A percentile compares a stretch with the other conserved stretches of the same genome.
Evolutionary conservation across 495 filamentous ascomycete genomes (phyloP).

Genomic region (Trypethelium eluteriae): DNA sequence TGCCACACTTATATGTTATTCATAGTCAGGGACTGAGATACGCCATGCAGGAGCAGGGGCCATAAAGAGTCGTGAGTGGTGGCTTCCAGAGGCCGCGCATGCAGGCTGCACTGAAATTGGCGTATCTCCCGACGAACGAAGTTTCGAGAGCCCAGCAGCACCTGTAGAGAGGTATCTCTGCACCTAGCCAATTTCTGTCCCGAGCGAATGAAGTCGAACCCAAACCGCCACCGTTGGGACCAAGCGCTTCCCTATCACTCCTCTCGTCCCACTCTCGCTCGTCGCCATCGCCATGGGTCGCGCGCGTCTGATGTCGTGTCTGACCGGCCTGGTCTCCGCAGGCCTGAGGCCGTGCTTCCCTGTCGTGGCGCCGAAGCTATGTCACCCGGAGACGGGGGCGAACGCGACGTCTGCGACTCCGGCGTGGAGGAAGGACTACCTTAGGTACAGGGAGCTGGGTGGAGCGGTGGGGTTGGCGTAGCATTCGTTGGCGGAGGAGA

Average conservation of each 20-base stretch:
- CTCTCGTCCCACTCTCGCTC: constrained; percentile 35
- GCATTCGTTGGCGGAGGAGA: constrained; percentile 33
- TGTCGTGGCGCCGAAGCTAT: constrained; percentile 31
- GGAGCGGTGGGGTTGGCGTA: constrained; percentile 34
- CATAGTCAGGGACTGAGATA: no score
- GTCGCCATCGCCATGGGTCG: constrained; percentile 32
- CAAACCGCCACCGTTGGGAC: constrained; percentile 29
- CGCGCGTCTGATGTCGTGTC: constrained; percentile 21
- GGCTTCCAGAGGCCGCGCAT: no score
- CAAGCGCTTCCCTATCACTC: constrained; percentile 32
- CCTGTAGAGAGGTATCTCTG: no score
- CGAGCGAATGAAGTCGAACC: constrained; percentile 41
- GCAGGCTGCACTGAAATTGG: no score
- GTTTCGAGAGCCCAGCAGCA: no score
- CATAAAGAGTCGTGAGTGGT: no score
- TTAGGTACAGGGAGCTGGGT: constrained; percentile 37
- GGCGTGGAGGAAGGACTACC: constrained; percentile 35
- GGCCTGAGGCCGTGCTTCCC: constrained; percentile 30
- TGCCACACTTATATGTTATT: no score
- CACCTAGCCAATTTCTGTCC: constrained; percentile 25
- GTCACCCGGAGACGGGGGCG: constrained; percentile 27
- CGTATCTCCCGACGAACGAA: no score
- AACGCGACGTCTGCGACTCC: constrained; percentile 38
- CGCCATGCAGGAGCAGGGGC: no score
- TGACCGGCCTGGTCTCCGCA: constrained; percentile 18